These are phyloP conservation scores for Xylona heveae DNA, from an alignment of 495 filamentous ascomycete genomes.

Conservation along the genomic window DNA sequence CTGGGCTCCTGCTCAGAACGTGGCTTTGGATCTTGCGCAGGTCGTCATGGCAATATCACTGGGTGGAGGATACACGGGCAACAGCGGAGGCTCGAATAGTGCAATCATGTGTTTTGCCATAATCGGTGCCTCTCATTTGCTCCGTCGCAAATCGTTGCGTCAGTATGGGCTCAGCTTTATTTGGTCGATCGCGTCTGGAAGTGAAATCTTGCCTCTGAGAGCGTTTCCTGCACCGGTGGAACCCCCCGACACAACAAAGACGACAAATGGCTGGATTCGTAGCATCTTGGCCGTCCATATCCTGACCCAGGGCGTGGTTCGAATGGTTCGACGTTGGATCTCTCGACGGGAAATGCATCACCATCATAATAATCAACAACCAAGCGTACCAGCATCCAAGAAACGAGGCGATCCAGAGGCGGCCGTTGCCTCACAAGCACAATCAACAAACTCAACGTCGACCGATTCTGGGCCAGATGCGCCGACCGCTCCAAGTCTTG, in stretches of 20 bases:
- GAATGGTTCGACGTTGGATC: slow-evolving; percentile 38
- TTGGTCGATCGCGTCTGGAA: slow-evolving; percentile 1
- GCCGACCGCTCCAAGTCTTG: slow-evolving; percentile 24
- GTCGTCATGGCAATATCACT: slow-evolving; percentile 87
- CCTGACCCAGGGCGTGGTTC: slow-evolving; percentile 55
- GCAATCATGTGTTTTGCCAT: slow-evolving; percentile 62
- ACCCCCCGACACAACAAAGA: slow-evolving; percentile 1
- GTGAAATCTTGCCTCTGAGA: not conserved
- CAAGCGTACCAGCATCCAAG: slow-evolving; percentile 18
- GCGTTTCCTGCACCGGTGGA: not conserved
- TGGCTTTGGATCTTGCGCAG: slow-evolving; percentile 85
- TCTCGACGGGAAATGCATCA: slow-evolving; percentile 28
- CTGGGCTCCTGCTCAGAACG: slow-evolving; percentile 71
- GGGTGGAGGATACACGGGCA: slow-evolving; percentile 62
- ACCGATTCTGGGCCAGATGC: slow-evolving; percentile 24
- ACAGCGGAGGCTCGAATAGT: slow-evolving; percentile 52
- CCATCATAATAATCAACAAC: slow-evolving; percentile 24
- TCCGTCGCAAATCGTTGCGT: slow-evolving; percentile 30
- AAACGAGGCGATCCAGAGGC: slow-evolving; percentile 37
- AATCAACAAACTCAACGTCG: slow-evolving; percentile 3
- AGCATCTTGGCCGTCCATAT: slow-evolving; percentile 68
- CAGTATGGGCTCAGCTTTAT: slow-evolving; percentile 9
- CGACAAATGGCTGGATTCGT: slow-evolving; percentile 35
- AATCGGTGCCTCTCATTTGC: slow-evolving; percentile 45
- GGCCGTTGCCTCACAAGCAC: slow-evolving; percentile 23